phyloP scores from a whole-genome alignment of 768 basidiomycete species.

The Lactarius trivialis region DNA sequence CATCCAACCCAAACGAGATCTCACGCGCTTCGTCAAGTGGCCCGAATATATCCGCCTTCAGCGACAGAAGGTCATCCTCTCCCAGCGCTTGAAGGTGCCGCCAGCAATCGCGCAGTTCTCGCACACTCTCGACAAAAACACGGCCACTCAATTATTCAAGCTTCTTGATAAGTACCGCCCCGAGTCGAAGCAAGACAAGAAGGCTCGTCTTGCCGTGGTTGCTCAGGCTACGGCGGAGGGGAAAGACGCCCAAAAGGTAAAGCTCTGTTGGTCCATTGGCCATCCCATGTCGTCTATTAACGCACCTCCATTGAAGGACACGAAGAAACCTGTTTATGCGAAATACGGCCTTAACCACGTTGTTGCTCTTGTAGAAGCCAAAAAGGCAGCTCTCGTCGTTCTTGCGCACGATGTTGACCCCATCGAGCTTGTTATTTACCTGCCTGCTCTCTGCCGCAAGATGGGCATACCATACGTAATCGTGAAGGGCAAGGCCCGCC shows the following conservation, averaged over 20 bases:
- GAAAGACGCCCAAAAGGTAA: conserved; percentile 60
- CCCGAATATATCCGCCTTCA: conserved; percentile 97
- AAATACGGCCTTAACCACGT: conserved; percentile 98
- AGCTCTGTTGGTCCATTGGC: background rate
- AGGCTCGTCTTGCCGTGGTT: conserved; percentile 75
- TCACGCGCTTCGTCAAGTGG: conserved; percentile 99
- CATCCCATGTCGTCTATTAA: background rate
- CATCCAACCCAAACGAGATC: conserved; percentile 80
- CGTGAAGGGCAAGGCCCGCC: conserved; percentile 96
- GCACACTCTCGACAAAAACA: conserved; percentile 99
- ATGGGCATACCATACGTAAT: conserved; percentile 99
- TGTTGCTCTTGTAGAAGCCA: conserved; percentile 92
- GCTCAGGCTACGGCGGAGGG: conserved; percentile 76
- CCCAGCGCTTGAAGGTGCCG: conserved; percentile 97
- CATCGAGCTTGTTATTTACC: conserved; percentile 97
- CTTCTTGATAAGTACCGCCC: conserved; percentile 95
- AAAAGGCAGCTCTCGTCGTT: conserved; percentile 94
- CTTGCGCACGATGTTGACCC: conserved; percentile 99
- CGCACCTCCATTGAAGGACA: conserved; percentile 41
- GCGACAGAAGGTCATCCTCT: conserved; percentile 95
- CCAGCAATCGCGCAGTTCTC: conserved; percentile 97
- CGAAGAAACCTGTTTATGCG: conserved; percentile 92
- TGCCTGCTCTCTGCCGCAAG: conserved; percentile 97
- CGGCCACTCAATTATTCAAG: conserved; percentile 96
- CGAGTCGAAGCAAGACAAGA: conserved; percentile 96